phyloP scores from a whole-genome alignment of 192 early-diverging fungal genomes.

The Coemansia asiatica region DNA sequence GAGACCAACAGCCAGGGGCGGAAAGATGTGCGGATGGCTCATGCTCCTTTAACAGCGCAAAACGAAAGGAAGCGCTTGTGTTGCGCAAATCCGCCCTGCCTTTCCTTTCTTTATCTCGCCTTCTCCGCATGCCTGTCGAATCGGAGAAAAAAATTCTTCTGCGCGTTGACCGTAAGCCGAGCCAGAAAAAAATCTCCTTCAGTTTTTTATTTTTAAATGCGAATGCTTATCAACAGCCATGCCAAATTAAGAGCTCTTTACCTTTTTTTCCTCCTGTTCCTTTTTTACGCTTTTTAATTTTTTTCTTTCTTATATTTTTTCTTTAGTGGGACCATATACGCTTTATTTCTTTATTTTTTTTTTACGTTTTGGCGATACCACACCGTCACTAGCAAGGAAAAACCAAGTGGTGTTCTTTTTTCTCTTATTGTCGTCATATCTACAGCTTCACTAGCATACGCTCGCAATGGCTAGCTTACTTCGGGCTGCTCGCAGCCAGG shows the following conservation, averaged over 20 bases:
- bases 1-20: background rate
- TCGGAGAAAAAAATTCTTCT: background rate
- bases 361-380: background rate
- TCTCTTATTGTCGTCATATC: background rate
- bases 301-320: conserved; percentile 9
- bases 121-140: background rate
- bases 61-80: background rate
- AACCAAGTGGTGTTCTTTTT: background rate
- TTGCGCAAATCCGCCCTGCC: conserved; percentile 9
- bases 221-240: background rate
- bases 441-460: background rate
- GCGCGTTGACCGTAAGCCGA: background rate
- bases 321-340: background rate
- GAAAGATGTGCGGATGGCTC: conserved; percentile 2
- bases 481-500: conserved; percentile 52
- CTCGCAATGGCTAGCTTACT: conserved; percentile 47
- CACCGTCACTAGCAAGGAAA: background rate
- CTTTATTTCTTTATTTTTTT: conserved; percentile 2
- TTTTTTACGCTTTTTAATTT: background rate
- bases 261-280: background rate
- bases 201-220: background rate
- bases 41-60: background rate
- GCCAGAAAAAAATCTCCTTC: conserved; percentile 7
- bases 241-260: background rate
- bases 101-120: background rate